phyloP scores from a whole-genome alignment of 176 grass and related monocot species.

The Eragrostis nindensis region DNA sequence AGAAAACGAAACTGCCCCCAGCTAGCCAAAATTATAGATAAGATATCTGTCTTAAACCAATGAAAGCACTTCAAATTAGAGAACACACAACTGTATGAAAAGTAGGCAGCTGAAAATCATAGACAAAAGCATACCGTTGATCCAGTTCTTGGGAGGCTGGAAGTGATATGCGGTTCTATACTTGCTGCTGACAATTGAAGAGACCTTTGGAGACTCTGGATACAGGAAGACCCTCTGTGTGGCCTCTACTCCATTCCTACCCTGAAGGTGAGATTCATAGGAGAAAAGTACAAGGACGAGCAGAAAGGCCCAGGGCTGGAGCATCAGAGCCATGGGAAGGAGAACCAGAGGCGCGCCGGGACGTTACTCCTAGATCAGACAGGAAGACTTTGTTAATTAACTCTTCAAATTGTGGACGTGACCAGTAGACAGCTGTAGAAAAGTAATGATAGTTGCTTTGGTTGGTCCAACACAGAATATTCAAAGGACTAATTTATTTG shows the following conservation, averaged over 20 bases:
- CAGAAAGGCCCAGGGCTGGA: constrained; percentile 38
- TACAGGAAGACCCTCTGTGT: constrained; percentile 61
- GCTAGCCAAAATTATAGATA: neutral
- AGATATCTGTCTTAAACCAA: constrained; percentile 13
- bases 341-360: neutral
- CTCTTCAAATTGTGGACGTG: neutral
- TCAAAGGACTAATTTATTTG: neutral
- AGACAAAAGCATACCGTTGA: constrained; percentile 59
- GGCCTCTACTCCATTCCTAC: constrained; percentile 48
- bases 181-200: constrained; percentile 59
- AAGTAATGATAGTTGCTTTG: constrained; percentile 29
- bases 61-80: constrained; percentile 3
- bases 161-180: constrained; percentile 80
- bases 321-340: constrained; percentile 29
- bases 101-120: neutral
- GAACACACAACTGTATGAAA: neutral
- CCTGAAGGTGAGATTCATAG: constrained; percentile 29
- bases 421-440: neutral
- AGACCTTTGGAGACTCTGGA: constrained; percentile 56
- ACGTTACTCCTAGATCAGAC: constrained; percentile 38
- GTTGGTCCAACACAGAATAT: constrained; percentile 21
- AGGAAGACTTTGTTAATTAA: constrained; percentile 38
- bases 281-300: constrained; percentile 42
- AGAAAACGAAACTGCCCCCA: constrained; percentile 10
- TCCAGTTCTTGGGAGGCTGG: constrained; percentile 78